Percentiles rank a stretch among this genome's conserved stretches.
phyloP scores from a whole-genome alignment of 2,329 filamentous ascomycete genomes.

The Fusarium subtropicale region DNA sequence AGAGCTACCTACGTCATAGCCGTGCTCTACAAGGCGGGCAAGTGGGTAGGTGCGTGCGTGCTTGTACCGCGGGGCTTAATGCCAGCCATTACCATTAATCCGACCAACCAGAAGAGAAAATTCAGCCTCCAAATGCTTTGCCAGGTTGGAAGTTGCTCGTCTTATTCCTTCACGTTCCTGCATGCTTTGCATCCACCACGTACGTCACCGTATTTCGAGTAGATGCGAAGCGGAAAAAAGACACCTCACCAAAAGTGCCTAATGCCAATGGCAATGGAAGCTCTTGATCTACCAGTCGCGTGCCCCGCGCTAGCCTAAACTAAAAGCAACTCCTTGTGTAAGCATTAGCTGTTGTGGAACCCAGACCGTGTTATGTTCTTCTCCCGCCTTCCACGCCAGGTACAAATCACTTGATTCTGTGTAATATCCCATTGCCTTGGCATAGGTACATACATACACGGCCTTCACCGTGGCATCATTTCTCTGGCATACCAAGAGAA shows the following conservation, averaged over 20 bases:
- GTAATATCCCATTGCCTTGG: constrained; percentile 28
- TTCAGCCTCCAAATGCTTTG: constrained; percentile 12
- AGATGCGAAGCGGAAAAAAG: constrained; percentile 5
- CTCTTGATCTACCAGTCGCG: constrained; percentile 21
- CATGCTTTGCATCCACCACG: constrained; percentile 38
- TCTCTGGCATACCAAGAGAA: not conserved
- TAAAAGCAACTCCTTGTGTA: constrained; percentile 1
- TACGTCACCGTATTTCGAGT: constrained; percentile 43
- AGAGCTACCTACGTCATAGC: constrained; percentile 46
- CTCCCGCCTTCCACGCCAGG: constrained; percentile 31
- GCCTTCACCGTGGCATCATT: constrained; percentile 6
- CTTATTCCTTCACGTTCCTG: constrained; percentile 41
- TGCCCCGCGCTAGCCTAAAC: constrained; percentile 23
- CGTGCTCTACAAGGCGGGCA: constrained; percentile 18
- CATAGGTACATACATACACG: not conserved
- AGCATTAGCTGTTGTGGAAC: constrained; percentile 28
- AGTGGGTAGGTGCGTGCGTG: constrained; percentile 34
- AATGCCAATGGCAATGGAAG: constrained; percentile 5
- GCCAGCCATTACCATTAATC: not conserved
- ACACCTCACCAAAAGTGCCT: constrained; percentile 16
- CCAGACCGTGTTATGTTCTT: constrained; percentile 13
- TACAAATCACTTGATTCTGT: constrained; percentile 9
- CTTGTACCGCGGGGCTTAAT: constrained; percentile 30
- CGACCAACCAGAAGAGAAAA: constrained; percentile 15
- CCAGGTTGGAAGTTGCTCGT: constrained; percentile 33